Percentiles rank a stretch among this genome's conserved stretches.
phyloP scores from a whole-genome alignment of 768 basidiomycete genomes.

The Steccherinum ochraceum region DNA sequence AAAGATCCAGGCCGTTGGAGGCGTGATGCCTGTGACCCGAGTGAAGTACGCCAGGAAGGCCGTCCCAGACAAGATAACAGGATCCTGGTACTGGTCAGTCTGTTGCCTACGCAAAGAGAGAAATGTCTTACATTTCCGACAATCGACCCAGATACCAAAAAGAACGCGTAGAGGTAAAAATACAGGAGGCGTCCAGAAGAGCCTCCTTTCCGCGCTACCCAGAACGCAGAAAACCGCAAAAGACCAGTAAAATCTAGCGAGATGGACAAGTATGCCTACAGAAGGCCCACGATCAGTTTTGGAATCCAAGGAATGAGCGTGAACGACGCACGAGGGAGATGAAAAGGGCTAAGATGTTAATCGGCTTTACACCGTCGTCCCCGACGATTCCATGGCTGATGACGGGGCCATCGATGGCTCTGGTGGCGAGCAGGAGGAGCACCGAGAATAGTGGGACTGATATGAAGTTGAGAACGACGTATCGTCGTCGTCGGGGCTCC shows the following conservation, averaged over 20 bases:
- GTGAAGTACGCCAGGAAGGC: constrained; percentile 90
- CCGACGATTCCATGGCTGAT: constrained; percentile 79
- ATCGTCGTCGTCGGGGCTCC: constrained; percentile 2
- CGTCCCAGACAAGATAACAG: constrained; percentile 87
- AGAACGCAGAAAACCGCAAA: constrained; percentile 81
- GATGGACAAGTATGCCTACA: constrained; percentile 76
- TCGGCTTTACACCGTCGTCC: constrained; percentile 73
- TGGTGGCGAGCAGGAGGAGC: constrained; percentile 21
- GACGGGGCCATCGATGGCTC: constrained; percentile 27
- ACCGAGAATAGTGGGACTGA: constrained; percentile 26
- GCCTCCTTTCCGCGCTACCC: constrained; percentile 73
- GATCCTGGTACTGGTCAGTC: constrained; percentile 40
- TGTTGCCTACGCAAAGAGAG: background rate
- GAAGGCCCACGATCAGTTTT: too few relatives aligned
- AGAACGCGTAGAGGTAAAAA: constrained; percentile 77
- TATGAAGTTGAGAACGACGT: constrained; percentile 24
- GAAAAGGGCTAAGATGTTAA: constrained; percentile 91
- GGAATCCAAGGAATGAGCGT: background rate
- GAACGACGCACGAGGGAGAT: constrained; percentile 65
- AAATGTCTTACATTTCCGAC: constrained; percentile 60
- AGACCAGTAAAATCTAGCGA: constrained; percentile 88
- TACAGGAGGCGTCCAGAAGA: constrained; percentile 66
- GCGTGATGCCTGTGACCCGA: constrained; percentile 40
- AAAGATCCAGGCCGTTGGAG: constrained; percentile 64
- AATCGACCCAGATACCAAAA: constrained; percentile 67